These are phyloP conservation scores for Diaporthe velutina DNA, from an alignment of 2,329 filamentous ascomycete species.

Conservation along the genomic window DNA sequence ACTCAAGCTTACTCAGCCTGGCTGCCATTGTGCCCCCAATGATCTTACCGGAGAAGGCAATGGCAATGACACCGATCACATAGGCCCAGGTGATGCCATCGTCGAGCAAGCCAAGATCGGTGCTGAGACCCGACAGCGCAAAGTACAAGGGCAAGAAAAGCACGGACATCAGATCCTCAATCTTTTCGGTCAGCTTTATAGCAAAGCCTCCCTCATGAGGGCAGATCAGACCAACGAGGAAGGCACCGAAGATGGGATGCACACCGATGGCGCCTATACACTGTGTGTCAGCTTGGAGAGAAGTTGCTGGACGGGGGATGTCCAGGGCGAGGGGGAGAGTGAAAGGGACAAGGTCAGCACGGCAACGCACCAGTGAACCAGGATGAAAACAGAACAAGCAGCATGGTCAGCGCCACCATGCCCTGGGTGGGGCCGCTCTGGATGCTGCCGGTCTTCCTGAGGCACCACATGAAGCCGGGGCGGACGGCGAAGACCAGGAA, in stretches of 20 bases:
- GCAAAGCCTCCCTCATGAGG: slow-evolving; percentile 92
- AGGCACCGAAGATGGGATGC: slow-evolving; percentile 94
- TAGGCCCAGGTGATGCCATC: slow-evolving; percentile 90
- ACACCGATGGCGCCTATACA: slow-evolving; percentile 81
- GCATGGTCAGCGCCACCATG: slow-evolving; percentile 84
- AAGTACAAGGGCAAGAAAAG: slow-evolving; percentile 94
- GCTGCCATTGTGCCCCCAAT: slow-evolving; percentile 85
- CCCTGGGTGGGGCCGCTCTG: slow-evolving; percentile 90
- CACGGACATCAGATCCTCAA: slow-evolving; percentile 89
- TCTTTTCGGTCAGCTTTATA: slow-evolving; percentile 92
- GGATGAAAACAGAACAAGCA: slow-evolving; percentile 82
- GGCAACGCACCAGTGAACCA: slow-evolving; percentile 77
- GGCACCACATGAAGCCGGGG: slow-evolving; percentile 80
- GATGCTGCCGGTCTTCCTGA: slow-evolving; percentile 81
- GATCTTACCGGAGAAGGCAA: slow-evolving; percentile 90
- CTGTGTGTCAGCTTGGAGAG: slow-evolving; percentile 2
- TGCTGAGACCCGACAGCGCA: slow-evolving; percentile 89
- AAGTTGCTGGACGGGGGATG: background rate
- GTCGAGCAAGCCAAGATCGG: slow-evolving; percentile 86
- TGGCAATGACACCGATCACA: slow-evolving; percentile 83
- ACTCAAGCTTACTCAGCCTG: slow-evolving; percentile 80
- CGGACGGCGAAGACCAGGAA: slow-evolving; percentile 81
- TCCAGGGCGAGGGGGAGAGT: slow-evolving; percentile 20
- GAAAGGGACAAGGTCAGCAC: background rate
- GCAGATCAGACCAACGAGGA: slow-evolving; percentile 89